Evolutionary conservation across 306 rosid species (phyloP).

Genomic region (Lablab purpureus): DNA sequence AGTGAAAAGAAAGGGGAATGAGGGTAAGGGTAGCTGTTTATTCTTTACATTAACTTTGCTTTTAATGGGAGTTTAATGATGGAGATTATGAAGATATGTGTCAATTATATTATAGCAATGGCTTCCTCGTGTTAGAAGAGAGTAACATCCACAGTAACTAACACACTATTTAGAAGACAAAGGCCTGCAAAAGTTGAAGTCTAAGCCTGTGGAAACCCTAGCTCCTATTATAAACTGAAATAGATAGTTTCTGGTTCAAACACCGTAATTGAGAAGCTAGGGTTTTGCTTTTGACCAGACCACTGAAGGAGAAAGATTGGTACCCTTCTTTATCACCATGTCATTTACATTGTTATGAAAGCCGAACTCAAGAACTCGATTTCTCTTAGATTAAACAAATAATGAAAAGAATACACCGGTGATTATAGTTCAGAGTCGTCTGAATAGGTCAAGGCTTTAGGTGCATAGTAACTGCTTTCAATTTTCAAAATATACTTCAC

Average conservation of each 20-base stretch:
- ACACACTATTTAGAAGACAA: background rate
- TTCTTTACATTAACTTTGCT: conserved; percentile 41
- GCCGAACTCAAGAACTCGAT: background rate
- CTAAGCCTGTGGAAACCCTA: conserved; percentile 59
- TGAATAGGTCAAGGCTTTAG: conserved; percentile 31
- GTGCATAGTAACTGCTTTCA: background rate
- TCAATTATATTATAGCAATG: background rate
- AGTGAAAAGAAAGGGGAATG: background rate
- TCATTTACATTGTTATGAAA: background rate
- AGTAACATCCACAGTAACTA: background rate
- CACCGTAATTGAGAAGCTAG: conserved; percentile 39
- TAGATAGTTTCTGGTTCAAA: conserved; percentile 15
- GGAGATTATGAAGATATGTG: background rate
- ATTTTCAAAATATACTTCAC: conserved; percentile 36
- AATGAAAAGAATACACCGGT: background rate
- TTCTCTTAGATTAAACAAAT: background rate
- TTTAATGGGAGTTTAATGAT: conserved; percentile 41
- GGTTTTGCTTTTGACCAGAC: conserved; percentile 45
- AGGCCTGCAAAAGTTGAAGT: conserved; percentile 58
- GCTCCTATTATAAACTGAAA: conserved; percentile 11
- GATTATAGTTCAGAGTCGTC: background rate
- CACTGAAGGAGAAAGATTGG: background rate
- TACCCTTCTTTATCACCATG: background rate
- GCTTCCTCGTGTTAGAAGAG: background rate
- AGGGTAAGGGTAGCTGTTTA: background rate